Conservation (phyloP, 331 rosid species). For the Saraca asoca region DNA sequence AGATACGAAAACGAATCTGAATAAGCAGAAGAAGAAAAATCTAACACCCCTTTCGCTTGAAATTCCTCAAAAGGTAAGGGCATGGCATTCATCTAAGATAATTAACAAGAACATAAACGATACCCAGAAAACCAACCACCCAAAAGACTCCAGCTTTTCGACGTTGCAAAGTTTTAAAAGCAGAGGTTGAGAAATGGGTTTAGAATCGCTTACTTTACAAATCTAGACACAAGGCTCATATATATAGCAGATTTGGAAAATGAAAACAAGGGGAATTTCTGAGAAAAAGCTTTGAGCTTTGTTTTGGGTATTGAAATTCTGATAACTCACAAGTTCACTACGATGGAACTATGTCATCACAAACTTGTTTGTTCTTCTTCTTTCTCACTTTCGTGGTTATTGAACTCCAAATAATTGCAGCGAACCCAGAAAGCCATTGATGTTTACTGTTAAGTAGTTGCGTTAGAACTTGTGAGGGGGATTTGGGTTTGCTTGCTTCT, state of each 20-base stretch:
- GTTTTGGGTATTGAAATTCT: conserved; percentile 20
- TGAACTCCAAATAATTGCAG: conserved; percentile 18
- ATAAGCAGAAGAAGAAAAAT: conserved; percentile 53
- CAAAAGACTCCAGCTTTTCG: conserved; percentile 59
- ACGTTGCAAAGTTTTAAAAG: conserved; percentile 30
- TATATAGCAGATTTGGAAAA: conserved; percentile 28
- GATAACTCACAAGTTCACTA: conserved; percentile 25
- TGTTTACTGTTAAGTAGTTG: conserved; percentile 25
- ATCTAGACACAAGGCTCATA: conserved; percentile 31
- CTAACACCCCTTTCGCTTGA: conserved; percentile 88
- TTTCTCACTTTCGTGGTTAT: conserved; percentile 5
- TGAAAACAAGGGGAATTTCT: conserved; percentile 19
- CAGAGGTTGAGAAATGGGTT: conserved; percentile 17
- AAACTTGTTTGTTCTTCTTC: conserved; percentile 6
- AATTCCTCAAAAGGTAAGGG: conserved; percentile 92
- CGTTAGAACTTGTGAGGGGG: conserved; percentile 20
- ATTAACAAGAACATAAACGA: conserved; percentile 36
- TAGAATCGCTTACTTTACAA: conserved; percentile 15
- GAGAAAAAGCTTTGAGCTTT: not conserved
- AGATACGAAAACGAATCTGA: conserved; percentile 61
- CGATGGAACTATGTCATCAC: conserved; percentile 15
- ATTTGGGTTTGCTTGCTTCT: conserved; percentile 53
- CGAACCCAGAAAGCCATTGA: conserved; percentile 36
- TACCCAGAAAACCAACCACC: conserved; percentile 44
- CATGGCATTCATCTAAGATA: conserved; percentile 90